Evolutionary conservation across 495 filamentous ascomycete species (phyloP).

Genomic region (Penicillium soppii): DNA sequence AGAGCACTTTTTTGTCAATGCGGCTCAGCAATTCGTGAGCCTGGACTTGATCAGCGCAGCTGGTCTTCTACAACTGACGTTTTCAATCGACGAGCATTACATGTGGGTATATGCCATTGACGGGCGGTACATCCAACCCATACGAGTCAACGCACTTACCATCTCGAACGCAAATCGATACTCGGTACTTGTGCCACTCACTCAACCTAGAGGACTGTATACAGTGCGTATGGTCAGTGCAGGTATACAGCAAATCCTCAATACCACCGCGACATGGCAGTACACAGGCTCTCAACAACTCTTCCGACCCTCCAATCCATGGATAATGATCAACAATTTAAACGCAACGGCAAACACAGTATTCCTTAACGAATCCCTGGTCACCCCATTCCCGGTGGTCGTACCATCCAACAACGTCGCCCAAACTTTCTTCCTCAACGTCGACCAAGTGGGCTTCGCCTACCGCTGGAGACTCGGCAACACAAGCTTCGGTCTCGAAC

Average conservation of each 20-base stretch:
- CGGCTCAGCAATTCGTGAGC: constrained; percentile 27
- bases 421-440: constrained; percentile 31
- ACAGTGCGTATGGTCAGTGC: constrained; percentile 36
- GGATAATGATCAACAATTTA: constrained; percentile 38
- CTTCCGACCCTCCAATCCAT: constrained; percentile 30
- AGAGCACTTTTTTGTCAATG: constrained; percentile 29
- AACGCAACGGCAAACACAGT: constrained; percentile 33
- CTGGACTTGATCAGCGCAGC: constrained; percentile 33
- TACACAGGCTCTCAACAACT: constrained; percentile 22
- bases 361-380: constrained; percentile 35
- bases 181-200: constrained; percentile 37
- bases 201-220: constrained; percentile 34
- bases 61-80: constrained; percentile 20
- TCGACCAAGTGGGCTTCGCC: constrained; percentile 38
- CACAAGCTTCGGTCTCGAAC: constrained; percentile 27
- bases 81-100: constrained; percentile 42
- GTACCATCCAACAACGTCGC: constrained; percentile 40
- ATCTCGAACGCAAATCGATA: constrained; percentile 35
- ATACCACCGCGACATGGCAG: constrained; percentile 28
- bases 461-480: constrained; percentile 51
- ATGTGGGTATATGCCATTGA: constrained; percentile 46
- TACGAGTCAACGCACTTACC: constrained; percentile 31
- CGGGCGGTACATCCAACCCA: constrained; percentile 39
- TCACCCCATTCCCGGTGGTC: constrained; percentile 43
- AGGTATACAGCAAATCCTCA: constrained; percentile 36